Base-by-base conservation (phyloP, 768 basidiomycete genomes). In the Podaxis pistillaris region DNA sequence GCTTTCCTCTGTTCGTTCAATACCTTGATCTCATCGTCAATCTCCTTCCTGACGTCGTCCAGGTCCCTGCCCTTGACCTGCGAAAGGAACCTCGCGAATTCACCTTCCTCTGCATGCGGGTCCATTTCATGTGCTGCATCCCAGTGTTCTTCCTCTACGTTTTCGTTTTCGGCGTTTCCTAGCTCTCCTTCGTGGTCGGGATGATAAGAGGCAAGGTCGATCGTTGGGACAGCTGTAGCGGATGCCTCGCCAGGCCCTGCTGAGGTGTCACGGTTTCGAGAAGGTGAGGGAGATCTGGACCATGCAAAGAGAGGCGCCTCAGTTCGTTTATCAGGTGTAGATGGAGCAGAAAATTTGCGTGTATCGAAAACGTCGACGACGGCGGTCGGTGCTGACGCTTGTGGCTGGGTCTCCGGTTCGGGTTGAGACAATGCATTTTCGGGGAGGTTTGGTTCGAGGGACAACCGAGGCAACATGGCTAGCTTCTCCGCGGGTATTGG, bases 81-180 rank as follows among this genome's bases (percentile, higher is more conserved):
- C 0, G 96, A 93, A 63, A 98, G 75, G 69, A 98, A 96, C 9
- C 85, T 83, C n/a, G 90, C 95, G 76, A 95, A 98, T 70, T 95
- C 94, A 49, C 90, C 86, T 67, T 90, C 90, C 73, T 96, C 92
- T 0, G 83, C 87, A 47, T 84, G 83, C 1, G 84, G 79, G 67
- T 92, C 89, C 81, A 94, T 91, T 72, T 95, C 94, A 36, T 93
- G 83, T n/a, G 88, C 90, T 1, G 89, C 88, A 66, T 96, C 94
- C 83, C 89, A 94, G 22, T 85, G 81, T 47, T 67, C 64, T 11
- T 64, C 65, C 7, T 67, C 56, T 44, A 66, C 66, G 3, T 65
- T 64, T 24, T 70, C 66, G 11, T 65, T 63, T 12, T 60, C 60
- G 5, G 63, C 56, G 22, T 52, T 41, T 17, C n/a, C 33, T 12